phyloP scores from a whole-genome alignment of 2,329 filamentous ascomycete species.

The Penicillium sp. region DNA sequence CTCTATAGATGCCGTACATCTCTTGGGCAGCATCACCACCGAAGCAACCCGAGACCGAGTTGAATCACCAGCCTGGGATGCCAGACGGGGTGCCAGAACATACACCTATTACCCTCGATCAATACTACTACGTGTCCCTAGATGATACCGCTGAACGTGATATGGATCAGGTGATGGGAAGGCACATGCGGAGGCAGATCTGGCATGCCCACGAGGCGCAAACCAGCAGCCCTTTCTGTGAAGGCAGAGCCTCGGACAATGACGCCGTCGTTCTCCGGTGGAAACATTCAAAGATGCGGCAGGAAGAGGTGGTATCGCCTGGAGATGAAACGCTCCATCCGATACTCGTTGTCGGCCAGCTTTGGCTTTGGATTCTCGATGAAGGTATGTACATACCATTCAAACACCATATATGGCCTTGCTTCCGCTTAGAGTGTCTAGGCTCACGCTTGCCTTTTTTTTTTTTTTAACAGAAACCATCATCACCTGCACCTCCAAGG shows the following conservation, averaged over 20 bases:
- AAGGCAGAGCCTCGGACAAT: too few relatives aligned
- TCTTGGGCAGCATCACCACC: background rate
- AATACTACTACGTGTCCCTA: constrained; percentile 22
- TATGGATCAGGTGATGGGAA: constrained; percentile 19
- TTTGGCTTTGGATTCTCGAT: constrained; percentile 30
- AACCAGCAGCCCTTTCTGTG: too few relatives aligned
- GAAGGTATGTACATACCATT: constrained; percentile 14
- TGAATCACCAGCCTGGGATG: background rate
- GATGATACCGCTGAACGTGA: constrained; percentile 16
- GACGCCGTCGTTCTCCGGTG: too few relatives aligned
- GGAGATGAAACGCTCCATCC: background rate
- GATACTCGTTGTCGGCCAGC: constrained; percentile 26
- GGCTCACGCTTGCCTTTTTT: too few relatives aligned
- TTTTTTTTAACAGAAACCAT: too few relatives aligned
- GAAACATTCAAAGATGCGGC: too few relatives aligned
- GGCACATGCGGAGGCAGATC: background rate
- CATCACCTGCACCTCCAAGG: too few relatives aligned
- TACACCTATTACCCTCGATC: constrained; percentile 21
- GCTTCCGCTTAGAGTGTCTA: too few relatives aligned
- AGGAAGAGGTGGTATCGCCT: too few relatives aligned
- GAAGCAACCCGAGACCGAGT: background rate
- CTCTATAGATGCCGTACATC: constrained; percentile 19
- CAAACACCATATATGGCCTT: too few relatives aligned
- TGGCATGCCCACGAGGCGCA: too few relatives aligned
- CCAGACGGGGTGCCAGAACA: background rate